phyloP scores from a whole-genome alignment of 495 filamentous ascomycete genomes.

The Sporormia fimetaria region DNA sequence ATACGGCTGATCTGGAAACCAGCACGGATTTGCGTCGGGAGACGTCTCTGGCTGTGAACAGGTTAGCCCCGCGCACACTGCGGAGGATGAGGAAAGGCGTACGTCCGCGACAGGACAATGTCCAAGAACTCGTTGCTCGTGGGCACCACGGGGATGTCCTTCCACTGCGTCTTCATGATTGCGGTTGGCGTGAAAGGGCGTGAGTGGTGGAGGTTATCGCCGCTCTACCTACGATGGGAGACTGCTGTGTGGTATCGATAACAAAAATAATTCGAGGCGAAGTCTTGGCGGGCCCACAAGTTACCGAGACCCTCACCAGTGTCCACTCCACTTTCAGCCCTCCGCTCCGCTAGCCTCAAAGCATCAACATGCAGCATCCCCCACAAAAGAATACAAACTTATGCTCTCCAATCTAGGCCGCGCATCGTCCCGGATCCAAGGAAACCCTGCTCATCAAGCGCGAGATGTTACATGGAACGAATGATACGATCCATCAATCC shows the following conservation, averaged over 20 bases:
- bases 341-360: neutral
- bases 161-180: slow-evolving; percentile 61
- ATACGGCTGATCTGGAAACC: slow-evolving; percentile 97
- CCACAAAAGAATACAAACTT: neutral
- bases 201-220: neutral
- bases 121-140: slow-evolving; percentile 93
- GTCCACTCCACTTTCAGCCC: neutral
- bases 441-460: neutral
- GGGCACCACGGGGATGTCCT: slow-evolving; percentile 80
- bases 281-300: neutral
- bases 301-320: neutral
- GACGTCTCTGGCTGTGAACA: slow-evolving; percentile 68
- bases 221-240: neutral
- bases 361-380: neutral
- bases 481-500: too few relatives aligned
- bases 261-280: too few relatives aligned
- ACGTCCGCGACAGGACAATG: slow-evolving; percentile 66
- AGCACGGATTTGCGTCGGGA: slow-evolving; percentile 90
- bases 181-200: slow-evolving; percentile 1
- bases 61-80: slow-evolving; percentile 11
- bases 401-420: neutral
- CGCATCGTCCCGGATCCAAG: neutral
- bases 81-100: neutral
- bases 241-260: too few relatives aligned
- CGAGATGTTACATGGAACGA: too few relatives aligned